Evolutionary conservation across 352 stramenopile genomes (phyloP).

Genomic region (Thraustochytrium sp.): DNA sequence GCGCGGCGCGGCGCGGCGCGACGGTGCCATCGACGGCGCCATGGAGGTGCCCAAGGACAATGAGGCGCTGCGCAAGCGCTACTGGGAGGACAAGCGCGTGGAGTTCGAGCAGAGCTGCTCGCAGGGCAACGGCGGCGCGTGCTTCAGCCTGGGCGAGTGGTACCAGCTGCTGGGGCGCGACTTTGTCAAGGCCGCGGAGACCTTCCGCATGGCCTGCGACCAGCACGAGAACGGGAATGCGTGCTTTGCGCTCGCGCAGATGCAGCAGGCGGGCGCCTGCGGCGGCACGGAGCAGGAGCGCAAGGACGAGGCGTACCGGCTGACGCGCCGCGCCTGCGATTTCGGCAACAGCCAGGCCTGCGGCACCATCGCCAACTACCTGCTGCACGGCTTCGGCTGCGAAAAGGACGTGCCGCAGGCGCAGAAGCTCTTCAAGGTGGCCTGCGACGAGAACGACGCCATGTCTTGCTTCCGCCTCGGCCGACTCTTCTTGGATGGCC

Average conservation of each 20-base stretch:
- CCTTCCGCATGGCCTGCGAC: conserved; percentile 18
- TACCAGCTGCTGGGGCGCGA: conserved; percentile 26
- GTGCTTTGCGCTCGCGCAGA: conserved; percentile 33
- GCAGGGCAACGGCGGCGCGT: conserved; percentile 14
- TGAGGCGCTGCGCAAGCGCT: conserved; percentile 39
- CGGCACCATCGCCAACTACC: background rate
- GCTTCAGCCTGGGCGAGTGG: conserved; percentile 46
- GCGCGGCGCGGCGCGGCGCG: too few species aligned
- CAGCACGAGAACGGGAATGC: conserved; percentile 23
- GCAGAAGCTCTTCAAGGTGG: background rate
- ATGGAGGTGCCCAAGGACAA: conserved; percentile 25
- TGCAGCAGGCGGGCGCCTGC: conserved; percentile 21
- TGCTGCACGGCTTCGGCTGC: conserved; percentile 37
- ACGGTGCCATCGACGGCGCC: too few species aligned
- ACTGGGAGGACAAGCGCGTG: conserved; percentile 43
- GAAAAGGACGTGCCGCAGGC: conserved; percentile 21
- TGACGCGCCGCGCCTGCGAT: conserved; percentile 16
- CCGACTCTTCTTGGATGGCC: conserved; percentile 20
- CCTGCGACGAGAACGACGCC: conserved; percentile 38
- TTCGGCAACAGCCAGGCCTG: conserved; percentile 9
- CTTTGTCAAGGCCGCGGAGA: background rate
- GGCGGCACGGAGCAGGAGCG: background rate
- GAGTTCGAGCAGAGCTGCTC: conserved; percentile 39
- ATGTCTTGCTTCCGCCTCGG: conserved; percentile 29
- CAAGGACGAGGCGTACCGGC: conserved; percentile 40